Conservation (phyloP, 768 basidiomycete species). For the Kwoniella bestiolae region DNA sequence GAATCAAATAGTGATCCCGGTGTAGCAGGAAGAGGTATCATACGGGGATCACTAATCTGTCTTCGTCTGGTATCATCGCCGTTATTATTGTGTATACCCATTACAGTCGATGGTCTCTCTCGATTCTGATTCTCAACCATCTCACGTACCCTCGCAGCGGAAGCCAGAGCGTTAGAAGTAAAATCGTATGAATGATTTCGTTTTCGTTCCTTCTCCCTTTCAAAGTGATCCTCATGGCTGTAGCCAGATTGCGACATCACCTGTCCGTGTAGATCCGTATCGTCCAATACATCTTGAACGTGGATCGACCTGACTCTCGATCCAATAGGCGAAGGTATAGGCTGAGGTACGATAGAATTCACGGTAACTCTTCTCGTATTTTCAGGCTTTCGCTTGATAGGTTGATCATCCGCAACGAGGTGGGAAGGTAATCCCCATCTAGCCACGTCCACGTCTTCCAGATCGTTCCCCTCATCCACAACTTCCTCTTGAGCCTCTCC, state of each 20-base stretch:
- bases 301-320: slow-evolving; percentile 8
- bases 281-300: slow-evolving; percentile 16
- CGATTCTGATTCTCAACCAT: slow-evolving; percentile 16
- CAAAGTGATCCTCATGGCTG: background rate
- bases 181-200: slow-evolving; percentile 14
- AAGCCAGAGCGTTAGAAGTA: slow-evolving; percentile 20
- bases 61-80: background rate
- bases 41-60: slow-evolving; percentile 24
- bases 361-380: slow-evolving; percentile 10
- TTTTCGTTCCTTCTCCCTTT: background rate
- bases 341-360: background rate
- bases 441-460: slow-evolving; percentile 35
- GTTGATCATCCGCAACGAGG: slow-evolving; percentile 19
- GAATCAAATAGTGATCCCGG: slow-evolving; percentile 14
- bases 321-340: slow-evolving; percentile 10
- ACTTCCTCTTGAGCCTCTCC: background rate
- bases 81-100: slow-evolving; percentile 1
- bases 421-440: slow-evolving; percentile 45
- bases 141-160: slow-evolving; percentile 6
- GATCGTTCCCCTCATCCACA: slow-evolving; percentile 10
- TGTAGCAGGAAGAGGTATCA: slow-evolving; percentile 44
- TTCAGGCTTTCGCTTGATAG: background rate
- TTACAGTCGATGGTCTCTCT: slow-evolving; percentile 10
- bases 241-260: slow-evolving; percentile 4
- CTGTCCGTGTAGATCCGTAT: slow-evolving; percentile 3